Base-by-base conservation (phyloP, 768 basidiomycete species). In the Calocybe indica region DNA sequence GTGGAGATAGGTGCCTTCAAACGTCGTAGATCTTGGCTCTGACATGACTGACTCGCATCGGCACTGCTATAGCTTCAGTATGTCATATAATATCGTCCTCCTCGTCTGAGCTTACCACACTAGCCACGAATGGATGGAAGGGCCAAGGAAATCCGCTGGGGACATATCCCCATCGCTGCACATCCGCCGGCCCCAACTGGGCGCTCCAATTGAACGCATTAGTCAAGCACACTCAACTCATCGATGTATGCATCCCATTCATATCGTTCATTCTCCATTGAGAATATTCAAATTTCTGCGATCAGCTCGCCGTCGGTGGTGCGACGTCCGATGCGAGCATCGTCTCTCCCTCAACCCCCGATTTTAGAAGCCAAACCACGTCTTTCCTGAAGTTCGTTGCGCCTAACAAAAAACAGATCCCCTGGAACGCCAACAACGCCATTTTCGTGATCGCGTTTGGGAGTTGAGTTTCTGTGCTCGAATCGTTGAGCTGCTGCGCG, bases 181-280 rank as follows among this genome's bases (percentile, higher is more conserved):
- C 54, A 6, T 52, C 55, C n/a, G 58, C 54, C 4, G 58, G 58
- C 5, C 58, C 58, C 2, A 55, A 57, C 31, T 59, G 58, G 58
- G 53, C 54, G 5, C 42, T 48, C 13, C 56, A 57, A 46, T 50
- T 59, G 31, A 46, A 32, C n/a, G 48, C 46, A 22, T 38, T 55
- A 29, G 52, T 50, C 28, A 52, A 48, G 36, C 45, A 56, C 7
- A 45, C 52, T 15, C 53, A 45, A 14, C 38, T 59, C 22, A 43
- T 54, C 12, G 51, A 59, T 37, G 58, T 57, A 32, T 13, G 51
- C 15, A 6, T 40, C 44, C 8, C 29, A 22, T 2, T 15, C n/a
- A 9, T 39, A 22, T 29, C 4, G 15, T 9, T 22, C 11, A 29
- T 29, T 7, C 12, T 4, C 0, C 28, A 5, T 22, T 22, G 22